Percentiles rank a stretch among this genome's conserved stretches.
phyloP scores from a whole-genome alignment of 2,329 filamentous ascomycete genomes.

The Aspergillus calidoustus region DNA sequence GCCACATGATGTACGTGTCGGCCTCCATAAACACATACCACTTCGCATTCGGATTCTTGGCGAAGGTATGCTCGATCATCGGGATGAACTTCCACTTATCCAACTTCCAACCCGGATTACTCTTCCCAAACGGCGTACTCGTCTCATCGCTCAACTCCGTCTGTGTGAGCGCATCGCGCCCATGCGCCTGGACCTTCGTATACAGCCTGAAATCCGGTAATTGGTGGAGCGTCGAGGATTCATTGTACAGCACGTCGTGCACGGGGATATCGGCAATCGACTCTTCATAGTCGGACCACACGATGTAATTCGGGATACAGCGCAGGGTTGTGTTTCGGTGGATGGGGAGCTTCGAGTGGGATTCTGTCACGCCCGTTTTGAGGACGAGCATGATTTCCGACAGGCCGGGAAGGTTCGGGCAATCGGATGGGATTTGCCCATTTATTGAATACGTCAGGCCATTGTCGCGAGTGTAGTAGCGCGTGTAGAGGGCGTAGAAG shows the following conservation, averaged over 20 bases:
- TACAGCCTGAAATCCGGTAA: slow-evolving; percentile 57
- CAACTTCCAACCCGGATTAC: slow-evolving; percentile 53
- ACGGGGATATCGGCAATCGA: slow-evolving; percentile 54
- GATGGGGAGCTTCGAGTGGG: slow-evolving; percentile 57
- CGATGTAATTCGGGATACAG: slow-evolving; percentile 56
- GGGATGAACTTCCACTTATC: slow-evolving; percentile 64
- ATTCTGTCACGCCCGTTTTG: slow-evolving; percentile 63
- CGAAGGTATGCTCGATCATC: slow-evolving; percentile 53
- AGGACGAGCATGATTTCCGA: slow-evolving; percentile 62
- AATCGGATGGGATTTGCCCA: slow-evolving; percentile 19
- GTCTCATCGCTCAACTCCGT: slow-evolving; percentile 33
- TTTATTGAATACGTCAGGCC: slow-evolving; percentile 4
- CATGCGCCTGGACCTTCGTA: slow-evolving; percentile 47
- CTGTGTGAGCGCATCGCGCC: slow-evolving; percentile 44
- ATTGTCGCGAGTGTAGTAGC: neutral
- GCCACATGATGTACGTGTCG: slow-evolving; percentile 61
- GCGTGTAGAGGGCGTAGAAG: slow-evolving; percentile 2
- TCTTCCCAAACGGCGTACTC: slow-evolving; percentile 40
- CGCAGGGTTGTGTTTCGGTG: slow-evolving; percentile 58
- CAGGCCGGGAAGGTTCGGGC: slow-evolving; percentile 42
- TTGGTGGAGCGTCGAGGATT: slow-evolving; percentile 41
- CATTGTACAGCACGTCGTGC: slow-evolving; percentile 55
- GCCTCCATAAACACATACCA: slow-evolving; percentile 65
- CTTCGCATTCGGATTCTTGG: slow-evolving; percentile 37
- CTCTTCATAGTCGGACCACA: slow-evolving; percentile 64